These are phyloP conservation scores for Orbilia brochopaga DNA, from an alignment of 2,329 filamentous ascomycete species.

Conservation along the genomic window DNA sequence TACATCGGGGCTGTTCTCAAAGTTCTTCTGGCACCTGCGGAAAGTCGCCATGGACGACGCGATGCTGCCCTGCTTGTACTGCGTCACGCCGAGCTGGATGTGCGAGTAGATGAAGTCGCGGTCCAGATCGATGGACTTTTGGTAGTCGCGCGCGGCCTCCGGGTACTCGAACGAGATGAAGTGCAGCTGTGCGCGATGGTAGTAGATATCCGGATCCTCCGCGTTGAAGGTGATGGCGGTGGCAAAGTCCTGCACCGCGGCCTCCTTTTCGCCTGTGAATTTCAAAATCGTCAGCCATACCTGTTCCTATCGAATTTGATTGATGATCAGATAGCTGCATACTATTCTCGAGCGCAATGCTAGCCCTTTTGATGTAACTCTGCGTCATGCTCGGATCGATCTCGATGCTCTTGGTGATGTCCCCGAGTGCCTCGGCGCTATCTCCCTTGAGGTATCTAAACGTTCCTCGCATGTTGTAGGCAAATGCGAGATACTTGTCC, in stretches of 20 bases:
- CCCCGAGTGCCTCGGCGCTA: conserved; percentile 78
- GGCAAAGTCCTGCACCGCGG: conserved; percentile 81
- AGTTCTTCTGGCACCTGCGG: conserved; percentile 97
- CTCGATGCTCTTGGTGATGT: conserved; percentile 92
- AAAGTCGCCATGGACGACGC: conserved; percentile 99
- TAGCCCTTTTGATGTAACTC: conserved; percentile 98
- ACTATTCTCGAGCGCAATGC: conserved; percentile 95
- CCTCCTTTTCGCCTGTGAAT: conserved; percentile 80
- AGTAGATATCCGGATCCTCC: conserved; percentile 95
- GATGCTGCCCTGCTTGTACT: conserved; percentile 99
- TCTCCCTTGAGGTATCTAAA: conserved; percentile 93
- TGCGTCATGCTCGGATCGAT: conserved; percentile 86
- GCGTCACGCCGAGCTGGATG: conserved; percentile 97
- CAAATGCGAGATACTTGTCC: conserved; percentile 82
- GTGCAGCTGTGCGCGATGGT: conserved; percentile 96
- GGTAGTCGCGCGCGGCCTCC: conserved; percentile 96
- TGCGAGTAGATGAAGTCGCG: conserved; percentile 98
- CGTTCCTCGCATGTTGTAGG: conserved; percentile 95
- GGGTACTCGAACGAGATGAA: conserved; percentile 95
- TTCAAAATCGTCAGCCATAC: conserved; percentile 53
- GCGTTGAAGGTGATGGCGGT: conserved; percentile 82
- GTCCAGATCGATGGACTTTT: conserved; percentile 98
- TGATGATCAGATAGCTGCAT: conserved; percentile 56
- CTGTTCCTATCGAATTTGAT: background rate
- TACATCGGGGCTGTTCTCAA: conserved; percentile 92